phyloP scores from a whole-genome alignment of 371 early-diverging fungal species.

The Mortierella sp. region DNA sequence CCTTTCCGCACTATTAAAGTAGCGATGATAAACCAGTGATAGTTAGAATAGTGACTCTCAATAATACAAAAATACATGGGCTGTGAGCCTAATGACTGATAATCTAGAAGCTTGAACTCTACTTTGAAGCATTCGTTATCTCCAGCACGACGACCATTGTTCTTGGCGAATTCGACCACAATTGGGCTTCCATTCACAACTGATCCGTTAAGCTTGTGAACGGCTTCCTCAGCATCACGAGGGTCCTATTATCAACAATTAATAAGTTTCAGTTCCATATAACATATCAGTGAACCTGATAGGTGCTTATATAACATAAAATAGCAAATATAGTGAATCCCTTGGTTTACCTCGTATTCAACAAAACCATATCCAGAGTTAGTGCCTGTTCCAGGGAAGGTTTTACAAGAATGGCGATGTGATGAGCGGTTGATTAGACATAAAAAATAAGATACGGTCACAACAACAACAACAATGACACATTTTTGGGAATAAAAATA shows the following conservation, averaged over 20 bases:
- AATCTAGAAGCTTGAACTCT: background rate
- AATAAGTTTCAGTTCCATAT: background rate
- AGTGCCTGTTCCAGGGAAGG: constrained; percentile 19
- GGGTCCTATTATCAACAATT: constrained; percentile 53
- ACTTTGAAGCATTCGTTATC: constrained; percentile 74
- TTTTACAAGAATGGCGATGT: background rate
- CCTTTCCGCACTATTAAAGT: constrained; percentile 64
- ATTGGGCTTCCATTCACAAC: constrained; percentile 67
- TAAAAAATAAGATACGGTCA: background rate
- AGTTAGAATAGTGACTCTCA: background rate
- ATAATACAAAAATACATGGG: background rate
- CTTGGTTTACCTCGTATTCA: constrained; percentile 64
- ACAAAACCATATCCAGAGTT: constrained; percentile 70
- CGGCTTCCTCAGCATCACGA: constrained; percentile 84
- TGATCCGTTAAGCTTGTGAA: constrained; percentile 74
- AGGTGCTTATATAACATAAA: too few species aligned
- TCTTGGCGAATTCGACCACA: constrained; percentile 77
- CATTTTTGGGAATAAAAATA: background rate
- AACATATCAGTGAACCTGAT: background rate
- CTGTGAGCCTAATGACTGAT: background rate
- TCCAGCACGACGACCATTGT: constrained; percentile 65
- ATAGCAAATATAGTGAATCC: background rate
- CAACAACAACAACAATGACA: constrained; percentile 8
- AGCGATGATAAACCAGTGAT: background rate
- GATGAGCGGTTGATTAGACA: background rate